phyloP scores from a whole-genome alignment of 129 eudicot species.

The Lactuca saligna region DNA sequence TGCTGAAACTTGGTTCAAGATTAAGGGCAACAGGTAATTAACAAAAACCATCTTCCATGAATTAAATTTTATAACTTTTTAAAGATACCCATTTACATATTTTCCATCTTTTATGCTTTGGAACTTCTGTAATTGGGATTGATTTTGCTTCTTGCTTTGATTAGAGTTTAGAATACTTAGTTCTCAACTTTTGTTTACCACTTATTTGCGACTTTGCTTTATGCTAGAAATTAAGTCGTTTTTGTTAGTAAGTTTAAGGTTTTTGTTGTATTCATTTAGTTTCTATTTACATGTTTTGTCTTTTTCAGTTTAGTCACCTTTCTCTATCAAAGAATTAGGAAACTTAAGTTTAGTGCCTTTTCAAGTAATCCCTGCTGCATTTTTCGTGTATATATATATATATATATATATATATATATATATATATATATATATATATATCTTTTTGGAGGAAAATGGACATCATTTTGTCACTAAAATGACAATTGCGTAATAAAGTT shows the following conservation, averaged over 20 bases:
- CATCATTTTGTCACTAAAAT: too few relatives aligned
- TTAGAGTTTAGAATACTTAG: neutral
- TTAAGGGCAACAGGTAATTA: constrained; percentile 77
- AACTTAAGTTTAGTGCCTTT: neutral
- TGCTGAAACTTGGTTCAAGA: constrained; percentile 96
- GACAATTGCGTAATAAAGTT: too few relatives aligned
- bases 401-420: too few relatives aligned
- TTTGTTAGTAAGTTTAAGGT: constrained; percentile 1
- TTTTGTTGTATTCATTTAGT: neutral
- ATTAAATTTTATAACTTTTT: constrained; percentile 3
- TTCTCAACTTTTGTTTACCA: neutral
- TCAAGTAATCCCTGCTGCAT: too few relatives aligned
- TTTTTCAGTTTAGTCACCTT: constrained; percentile 3
- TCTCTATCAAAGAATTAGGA: neutral
- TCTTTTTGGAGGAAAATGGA: too few relatives aligned
- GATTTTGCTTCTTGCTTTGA: too few relatives aligned
- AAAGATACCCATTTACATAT: neutral
- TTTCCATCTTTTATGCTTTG: neutral
- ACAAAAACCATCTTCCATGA: constrained; percentile 1
- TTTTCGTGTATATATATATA: too few relatives aligned
- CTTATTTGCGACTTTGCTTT: constrained; percentile 8
- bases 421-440: too few relatives aligned
- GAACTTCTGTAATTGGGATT: neutral
- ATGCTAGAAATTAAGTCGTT: neutral
- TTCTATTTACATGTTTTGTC: neutral